These are phyloP conservation scores for Dimargaris cristalligena DNA, from an alignment of 192 early-diverging fungal species.

Conservation along the genomic window DNA sequence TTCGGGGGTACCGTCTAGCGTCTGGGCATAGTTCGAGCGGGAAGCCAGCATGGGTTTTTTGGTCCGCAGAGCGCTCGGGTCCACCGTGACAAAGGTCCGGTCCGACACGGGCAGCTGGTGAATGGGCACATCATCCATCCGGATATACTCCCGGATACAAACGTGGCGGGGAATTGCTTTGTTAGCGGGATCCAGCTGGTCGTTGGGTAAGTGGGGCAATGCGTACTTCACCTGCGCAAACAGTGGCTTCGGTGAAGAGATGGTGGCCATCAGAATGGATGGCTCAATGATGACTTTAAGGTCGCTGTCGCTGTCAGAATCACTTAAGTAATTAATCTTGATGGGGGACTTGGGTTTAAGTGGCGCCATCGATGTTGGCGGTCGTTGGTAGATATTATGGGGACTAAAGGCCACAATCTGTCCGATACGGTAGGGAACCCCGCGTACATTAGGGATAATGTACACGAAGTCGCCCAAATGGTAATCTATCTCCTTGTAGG, in stretches of 20 bases:
- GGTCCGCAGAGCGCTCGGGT: background rate
- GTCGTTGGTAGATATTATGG: background rate
- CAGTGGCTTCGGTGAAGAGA: too few species aligned
- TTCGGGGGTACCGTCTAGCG: conserved; percentile 3
- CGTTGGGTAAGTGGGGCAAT: too few species aligned
- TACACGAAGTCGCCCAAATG: conserved; percentile 39
- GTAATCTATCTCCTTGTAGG: conserved; percentile 24
- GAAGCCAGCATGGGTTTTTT: background rate
- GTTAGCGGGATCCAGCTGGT: background rate
- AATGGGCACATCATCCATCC: conserved; percentile 6
- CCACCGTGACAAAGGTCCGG: background rate
- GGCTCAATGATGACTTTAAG: background rate
- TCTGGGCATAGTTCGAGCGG: background rate
- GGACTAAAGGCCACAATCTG: conserved; percentile 25
- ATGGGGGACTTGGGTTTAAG: too few species aligned
- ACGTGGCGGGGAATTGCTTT: background rate
- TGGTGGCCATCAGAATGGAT: background rate
- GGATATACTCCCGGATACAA: conserved; percentile 4
- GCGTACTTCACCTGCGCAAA: too few species aligned
- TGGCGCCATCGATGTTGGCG: too few species aligned
- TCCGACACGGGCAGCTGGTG: background rate
- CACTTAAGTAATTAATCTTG: background rate
- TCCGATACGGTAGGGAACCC: conserved; percentile 34
- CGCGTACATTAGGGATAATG: conserved; percentile 22
- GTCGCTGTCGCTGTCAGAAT: background rate